Evolutionary conservation across 2,329 filamentous ascomycete species (phyloP), one percentile per base, ranked within the genome.

Genomic region (Passalora sequoiae): DNA sequence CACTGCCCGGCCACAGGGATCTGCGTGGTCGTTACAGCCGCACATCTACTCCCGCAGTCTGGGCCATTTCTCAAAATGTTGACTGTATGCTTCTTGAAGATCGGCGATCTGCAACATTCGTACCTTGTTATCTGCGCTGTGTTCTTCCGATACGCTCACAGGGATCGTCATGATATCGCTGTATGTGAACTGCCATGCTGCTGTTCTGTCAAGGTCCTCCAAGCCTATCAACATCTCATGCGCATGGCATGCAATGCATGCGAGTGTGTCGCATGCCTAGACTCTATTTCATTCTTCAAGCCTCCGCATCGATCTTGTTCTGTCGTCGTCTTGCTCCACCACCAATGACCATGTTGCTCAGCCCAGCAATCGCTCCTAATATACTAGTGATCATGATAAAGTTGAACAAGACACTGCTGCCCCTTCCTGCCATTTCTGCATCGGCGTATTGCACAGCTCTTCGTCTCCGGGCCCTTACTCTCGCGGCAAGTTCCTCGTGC

Each of bases 401-500:
- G 28, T 60, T 61, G 21, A 60, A 55, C 43, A 62, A 21, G 41
- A 53, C 48, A 45, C 54, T 56, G 25, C 40, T 56, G 9, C 33
- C 33, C 9, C 51, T 46, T 1, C 42, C 49, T 17, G 20, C 49
- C 30, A 30, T 36, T 36, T 54, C 54, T 15, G 38, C 25, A 28
- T 56, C 48, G 21, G 54, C 52, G 28, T 47, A 51, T 21, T 32
- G 42, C 16, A 55, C 40, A 6, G 46, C 50, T 32, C 48, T 36
- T 33, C 47, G 45, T 28, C 47, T 40, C 33, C 48, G 53, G 52
- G 49, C 28, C 49, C 51, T 17, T 40, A 58, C 54, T 30, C 56
- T 37, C 15, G 44, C 53, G 49, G 60, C 57, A 6, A 84, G 74
- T 24, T 75, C 70, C 38, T 76, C 72, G 51, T 94, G 87, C 46